Percentiles rank a stretch among this genome's conserved stretches.
phyloP scores from a whole-genome alignment of 2,329 filamentous ascomycete genomes.

The Penicillium sp. region DNA sequence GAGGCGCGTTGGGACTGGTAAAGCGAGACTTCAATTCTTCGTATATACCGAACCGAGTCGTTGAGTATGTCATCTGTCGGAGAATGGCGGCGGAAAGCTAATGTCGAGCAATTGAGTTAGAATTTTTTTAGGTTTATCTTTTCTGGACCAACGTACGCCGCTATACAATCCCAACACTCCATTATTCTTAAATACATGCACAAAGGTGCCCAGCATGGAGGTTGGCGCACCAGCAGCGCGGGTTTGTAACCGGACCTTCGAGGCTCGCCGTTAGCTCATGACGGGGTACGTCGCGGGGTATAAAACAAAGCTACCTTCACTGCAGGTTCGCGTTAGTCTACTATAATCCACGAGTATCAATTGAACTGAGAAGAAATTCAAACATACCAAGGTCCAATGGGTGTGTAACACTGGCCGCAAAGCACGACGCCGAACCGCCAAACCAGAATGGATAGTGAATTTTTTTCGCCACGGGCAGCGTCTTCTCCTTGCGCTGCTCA shows the following conservation, averaged over 20 bases:
- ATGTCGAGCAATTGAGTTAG: background rate
- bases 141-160: constrained; percentile 54
- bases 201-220: constrained; percentile 80
- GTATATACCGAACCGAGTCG: constrained; percentile 93
- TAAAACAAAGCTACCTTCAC: constrained; percentile 49
- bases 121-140: background rate
- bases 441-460: constrained; percentile 85
- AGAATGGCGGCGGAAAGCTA: constrained; percentile 84
- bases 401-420: constrained; percentile 88
- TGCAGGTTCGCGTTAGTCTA: constrained; percentile 31
- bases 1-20: constrained; percentile 50
- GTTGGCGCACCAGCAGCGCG: constrained; percentile 70
- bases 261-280: constrained; percentile 14
- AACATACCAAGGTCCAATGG: constrained; percentile 77
- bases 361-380: background rate
- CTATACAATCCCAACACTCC: constrained; percentile 80
- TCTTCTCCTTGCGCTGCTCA: constrained; percentile 1
- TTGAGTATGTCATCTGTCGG: constrained; percentile 93
- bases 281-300: background rate
- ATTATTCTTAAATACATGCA: constrained; percentile 71
- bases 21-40: constrained; percentile 79
- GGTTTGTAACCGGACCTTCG: constrained; percentile 80
- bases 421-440: constrained; percentile 87
- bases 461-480: constrained; percentile 25
- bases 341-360: background rate